A percentile compares a stretch with the other conserved stretches of the same genome.
Evolutionary conservation across 306 rosid species (phyloP).

Genomic region (Gynostemma pentaphyllum): DNA sequence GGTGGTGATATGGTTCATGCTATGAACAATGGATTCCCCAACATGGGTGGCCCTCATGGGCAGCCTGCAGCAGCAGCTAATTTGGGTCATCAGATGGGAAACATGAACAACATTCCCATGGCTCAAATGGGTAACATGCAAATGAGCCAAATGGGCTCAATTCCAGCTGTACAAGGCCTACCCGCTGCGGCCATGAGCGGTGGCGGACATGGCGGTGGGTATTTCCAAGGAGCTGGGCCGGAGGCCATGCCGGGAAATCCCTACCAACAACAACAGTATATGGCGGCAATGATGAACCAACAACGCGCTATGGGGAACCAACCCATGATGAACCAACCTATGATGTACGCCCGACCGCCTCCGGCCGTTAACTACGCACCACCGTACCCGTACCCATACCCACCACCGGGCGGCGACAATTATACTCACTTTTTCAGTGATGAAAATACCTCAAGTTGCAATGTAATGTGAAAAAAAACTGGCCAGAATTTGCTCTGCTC

Average conservation of each 20-base stretch:
- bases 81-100: slow-evolving; percentile 18
- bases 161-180: slow-evolving; percentile 60
- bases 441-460: slow-evolving; percentile 69
- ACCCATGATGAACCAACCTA: slow-evolving; percentile 76
- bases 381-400: slow-evolving; percentile 1
- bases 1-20: slow-evolving; percentile 29
- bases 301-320: slow-evolving; percentile 57
- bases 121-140: slow-evolving; percentile 34
- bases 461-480: slow-evolving; percentile 46
- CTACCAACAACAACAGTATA: slow-evolving; percentile 37
- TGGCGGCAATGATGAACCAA: slow-evolving; percentile 69
- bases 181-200: slow-evolving; percentile 41
- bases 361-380: slow-evolving; percentile 38
- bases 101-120: slow-evolving; percentile 30
- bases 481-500: background rate
- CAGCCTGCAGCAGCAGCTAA: slow-evolving; percentile 27
- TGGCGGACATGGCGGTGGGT: slow-evolving; percentile 12
- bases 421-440: slow-evolving; percentile 56
- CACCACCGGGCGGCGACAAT: slow-evolving; percentile 20
- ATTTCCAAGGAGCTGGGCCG: slow-evolving; percentile 38
- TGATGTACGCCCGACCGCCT: slow-evolving; percentile 53
- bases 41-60: slow-evolving; percentile 37
- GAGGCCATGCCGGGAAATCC: slow-evolving; percentile 51
- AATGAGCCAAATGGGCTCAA: slow-evolving; percentile 39
- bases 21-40: slow-evolving; percentile 23